These are phyloP conservation scores for Paecilomyces variotii DNA, from an alignment of 2,329 filamentous ascomycete species.

Conservation along the genomic window DNA sequence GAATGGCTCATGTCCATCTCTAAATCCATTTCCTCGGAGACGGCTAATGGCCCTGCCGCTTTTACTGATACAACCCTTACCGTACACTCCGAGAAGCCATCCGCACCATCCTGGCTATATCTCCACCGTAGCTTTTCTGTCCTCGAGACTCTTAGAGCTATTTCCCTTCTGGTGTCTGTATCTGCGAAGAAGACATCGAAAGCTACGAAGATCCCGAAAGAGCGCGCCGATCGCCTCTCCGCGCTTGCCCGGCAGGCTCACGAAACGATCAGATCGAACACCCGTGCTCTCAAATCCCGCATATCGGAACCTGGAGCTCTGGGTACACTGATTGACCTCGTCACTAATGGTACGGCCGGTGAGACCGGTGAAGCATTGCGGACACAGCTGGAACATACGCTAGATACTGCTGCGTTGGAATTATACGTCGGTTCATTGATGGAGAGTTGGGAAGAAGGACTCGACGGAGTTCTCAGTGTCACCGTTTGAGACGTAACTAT, in stretches of 20 bases:
- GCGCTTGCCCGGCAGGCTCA: slow-evolving; percentile 18
- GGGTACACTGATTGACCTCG: slow-evolving; percentile 33
- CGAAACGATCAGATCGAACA: slow-evolving; percentile 27
- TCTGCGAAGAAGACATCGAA: slow-evolving; percentile 25
- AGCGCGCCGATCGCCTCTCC: slow-evolving; percentile 22
- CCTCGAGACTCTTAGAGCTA: slow-evolving; percentile 34
- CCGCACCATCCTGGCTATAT: slow-evolving; percentile 34
- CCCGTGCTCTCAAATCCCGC: slow-evolving; percentile 27
- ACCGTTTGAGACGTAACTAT: slow-evolving; percentile 14
- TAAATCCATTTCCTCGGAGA: slow-evolving; percentile 13
- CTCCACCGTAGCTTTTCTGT: slow-evolving; percentile 30
- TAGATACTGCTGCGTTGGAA: slow-evolving; percentile 33
- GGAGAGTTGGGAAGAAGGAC: slow-evolving; percentile 41
- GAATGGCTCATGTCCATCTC: slow-evolving; percentile 22
- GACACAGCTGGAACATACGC: slow-evolving; percentile 23
- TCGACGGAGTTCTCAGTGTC: slow-evolving; percentile 31
- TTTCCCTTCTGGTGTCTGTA: slow-evolving; percentile 24
- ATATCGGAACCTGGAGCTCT: slow-evolving; percentile 34
- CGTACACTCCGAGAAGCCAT: slow-evolving; percentile 15
- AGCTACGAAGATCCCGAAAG: slow-evolving; percentile 23
- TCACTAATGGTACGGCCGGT: slow-evolving; percentile 18
- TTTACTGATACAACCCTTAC: slow-evolving; percentile 17
- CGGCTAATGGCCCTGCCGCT: slow-evolving; percentile 12
- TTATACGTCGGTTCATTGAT: slow-evolving; percentile 37
- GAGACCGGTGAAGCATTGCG: slow-evolving; percentile 19